phyloP scores from a whole-genome alignment of 2,329 filamentous ascomycete genomes.

The Talaromyces atroroseus region DNA sequence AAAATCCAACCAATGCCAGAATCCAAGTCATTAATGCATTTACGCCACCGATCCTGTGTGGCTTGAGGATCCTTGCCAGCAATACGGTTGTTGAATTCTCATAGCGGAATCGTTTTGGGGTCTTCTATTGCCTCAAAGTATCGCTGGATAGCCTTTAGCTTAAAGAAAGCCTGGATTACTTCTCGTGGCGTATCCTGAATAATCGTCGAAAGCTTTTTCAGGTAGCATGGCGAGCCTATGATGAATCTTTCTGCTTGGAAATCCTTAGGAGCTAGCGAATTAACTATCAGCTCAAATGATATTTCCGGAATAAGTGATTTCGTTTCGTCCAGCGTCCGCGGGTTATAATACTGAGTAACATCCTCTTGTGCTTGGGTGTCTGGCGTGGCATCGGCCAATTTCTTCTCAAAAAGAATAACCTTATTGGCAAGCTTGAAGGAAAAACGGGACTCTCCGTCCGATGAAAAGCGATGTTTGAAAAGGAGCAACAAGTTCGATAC shows the following conservation, averaged over 20 bases:
- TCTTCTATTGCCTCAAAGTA: constrained; percentile 54
- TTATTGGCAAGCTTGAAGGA: constrained; percentile 28
- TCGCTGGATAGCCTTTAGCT: constrained; percentile 57
- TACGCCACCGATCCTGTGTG: constrained; percentile 60
- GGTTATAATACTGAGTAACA: constrained; percentile 64
- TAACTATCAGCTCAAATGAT: constrained; percentile 49
- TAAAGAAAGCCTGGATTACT: constrained; percentile 56
- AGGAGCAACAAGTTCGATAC: constrained; percentile 38
- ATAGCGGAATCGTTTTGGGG: constrained; percentile 55
- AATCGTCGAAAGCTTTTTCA: constrained; percentile 54
- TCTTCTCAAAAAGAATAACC: constrained; percentile 55
- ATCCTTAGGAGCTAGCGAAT: constrained; percentile 47
- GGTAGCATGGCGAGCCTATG: constrained; percentile 55
- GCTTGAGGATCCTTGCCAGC: constrained; percentile 59
- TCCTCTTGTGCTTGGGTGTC: constrained; percentile 55
- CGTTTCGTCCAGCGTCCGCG: constrained; percentile 53
- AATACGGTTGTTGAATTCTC: constrained; percentile 56
- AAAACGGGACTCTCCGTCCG: neutral
- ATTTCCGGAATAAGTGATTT: constrained; percentile 53
- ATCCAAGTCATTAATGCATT: constrained; percentile 56
- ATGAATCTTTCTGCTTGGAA: constrained; percentile 52
- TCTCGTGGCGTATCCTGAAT: constrained; percentile 51
- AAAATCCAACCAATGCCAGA: constrained; percentile 60
- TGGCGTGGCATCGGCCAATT: constrained; percentile 55
- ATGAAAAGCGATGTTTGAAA: constrained; percentile 22